Evolutionary conservation across 768 basidiomycete genomes (phyloP).

Genomic region (Russula earlei): DNA sequence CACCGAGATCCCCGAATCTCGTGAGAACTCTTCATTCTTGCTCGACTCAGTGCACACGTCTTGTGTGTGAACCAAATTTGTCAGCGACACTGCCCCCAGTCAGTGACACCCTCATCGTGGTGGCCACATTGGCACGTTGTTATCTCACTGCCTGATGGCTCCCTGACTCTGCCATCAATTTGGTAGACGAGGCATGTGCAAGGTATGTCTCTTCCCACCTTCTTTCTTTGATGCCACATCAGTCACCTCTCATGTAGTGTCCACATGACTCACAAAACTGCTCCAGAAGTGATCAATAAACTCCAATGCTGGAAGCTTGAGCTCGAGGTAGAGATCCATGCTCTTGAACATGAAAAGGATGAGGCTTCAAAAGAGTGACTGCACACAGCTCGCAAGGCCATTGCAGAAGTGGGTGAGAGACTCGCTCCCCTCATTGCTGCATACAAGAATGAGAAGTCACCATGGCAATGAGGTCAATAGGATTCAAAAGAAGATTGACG

Average conservation of each 20-base stretch:
- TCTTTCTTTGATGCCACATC: neutral
- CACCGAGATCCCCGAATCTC: too few relatives aligned
- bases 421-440: constrained; percentile 73
- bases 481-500: too few relatives aligned
- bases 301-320: constrained; percentile 86
- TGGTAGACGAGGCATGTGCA: too few relatives aligned
- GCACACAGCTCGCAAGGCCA: constrained; percentile 58
- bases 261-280: constrained; percentile 87
- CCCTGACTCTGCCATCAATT: constrained; percentile 83
- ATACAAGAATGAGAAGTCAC: constrained; percentile 80
- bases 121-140: constrained; percentile 86
- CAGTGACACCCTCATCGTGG: constrained; percentile 76
- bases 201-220: too few relatives aligned
- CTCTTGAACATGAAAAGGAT: constrained; percentile 88
- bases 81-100: too few relatives aligned
- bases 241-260: constrained; percentile 37
- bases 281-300: constrained; percentile 88
- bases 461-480: constrained; percentile 78
- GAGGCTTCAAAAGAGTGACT: constrained; percentile 79
- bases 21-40: too few relatives aligned
- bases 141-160: constrained; percentile 76
- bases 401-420: too few relatives aligned
- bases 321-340: constrained; percentile 90
- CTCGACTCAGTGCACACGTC: too few relatives aligned
- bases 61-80: too few relatives aligned